Evolutionary conservation across 257 asterid genomes (phyloP).

Genomic region (Euphrasia confusa): DNA sequence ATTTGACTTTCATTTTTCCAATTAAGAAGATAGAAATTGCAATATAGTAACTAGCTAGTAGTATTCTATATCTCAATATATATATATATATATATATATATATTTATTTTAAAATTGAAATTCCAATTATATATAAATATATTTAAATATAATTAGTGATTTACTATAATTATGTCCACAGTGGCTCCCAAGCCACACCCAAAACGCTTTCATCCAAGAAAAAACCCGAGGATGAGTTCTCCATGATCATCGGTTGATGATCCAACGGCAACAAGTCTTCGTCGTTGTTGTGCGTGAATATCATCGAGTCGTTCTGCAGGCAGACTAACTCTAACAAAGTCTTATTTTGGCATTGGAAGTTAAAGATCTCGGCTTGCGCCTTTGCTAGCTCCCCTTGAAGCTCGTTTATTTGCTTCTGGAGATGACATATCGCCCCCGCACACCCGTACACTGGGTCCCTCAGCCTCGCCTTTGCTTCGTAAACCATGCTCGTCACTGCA

Average conservation of each 20-base stretch:
- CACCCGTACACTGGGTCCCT: constrained; percentile 54
- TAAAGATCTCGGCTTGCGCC: constrained; percentile 43
- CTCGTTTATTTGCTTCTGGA: constrained; percentile 43
- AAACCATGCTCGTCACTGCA: constrained; percentile 57
- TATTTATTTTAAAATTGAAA: background rate
- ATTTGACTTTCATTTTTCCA: no score
- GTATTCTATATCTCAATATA: background rate
- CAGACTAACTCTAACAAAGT: constrained; percentile 32
- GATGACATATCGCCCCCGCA: constrained; percentile 46
- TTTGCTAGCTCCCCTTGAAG: constrained; percentile 50
- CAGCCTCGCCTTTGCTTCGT: constrained; percentile 50
- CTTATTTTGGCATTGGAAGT: constrained; percentile 43
- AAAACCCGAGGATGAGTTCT: constrained; percentile 23
- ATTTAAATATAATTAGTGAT: background rate
- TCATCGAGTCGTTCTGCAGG: constrained; percentile 22
- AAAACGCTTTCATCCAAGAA: constrained; percentile 36
- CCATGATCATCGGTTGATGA: background rate
- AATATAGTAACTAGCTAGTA: no score
- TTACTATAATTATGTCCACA: constrained; percentile 29
- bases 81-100: background rate
- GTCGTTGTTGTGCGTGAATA: background rate
- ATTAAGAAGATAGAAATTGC: no score
- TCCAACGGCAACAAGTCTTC: constrained; percentile 12
- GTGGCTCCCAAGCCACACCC: constrained; percentile 48
- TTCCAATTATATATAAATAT: background rate